Percentiles rank a stretch among this genome's conserved stretches.
Conservation (phyloP, 805 yeast genomes). For the Metschnikowia noctiluminum region DNA sequence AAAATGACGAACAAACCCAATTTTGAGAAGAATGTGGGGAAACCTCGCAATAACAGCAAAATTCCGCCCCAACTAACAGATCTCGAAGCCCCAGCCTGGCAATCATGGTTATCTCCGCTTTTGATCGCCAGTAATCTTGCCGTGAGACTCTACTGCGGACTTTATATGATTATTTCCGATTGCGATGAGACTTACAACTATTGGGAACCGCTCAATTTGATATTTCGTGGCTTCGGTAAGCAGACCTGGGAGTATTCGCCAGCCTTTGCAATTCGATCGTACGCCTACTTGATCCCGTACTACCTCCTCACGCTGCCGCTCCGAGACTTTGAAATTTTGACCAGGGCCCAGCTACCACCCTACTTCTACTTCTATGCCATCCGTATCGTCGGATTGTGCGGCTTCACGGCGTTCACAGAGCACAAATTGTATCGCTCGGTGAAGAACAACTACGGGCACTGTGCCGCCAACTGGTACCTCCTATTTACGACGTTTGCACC, state of each 20-base stretch:
- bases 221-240: slow-evolving; percentile 80
- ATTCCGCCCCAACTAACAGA: background rate
- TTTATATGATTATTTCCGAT: slow-evolving; percentile 72
- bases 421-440: slow-evolving; percentile 45
- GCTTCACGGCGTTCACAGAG: slow-evolving; percentile 50
- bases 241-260: slow-evolving; percentile 98
- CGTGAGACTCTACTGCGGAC: slow-evolving; percentile 37
- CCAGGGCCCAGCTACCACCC: slow-evolving; percentile 18
- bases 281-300: slow-evolving; percentile 66
- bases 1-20: too few relatives aligned
- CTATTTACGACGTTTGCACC: slow-evolving; percentile 62
- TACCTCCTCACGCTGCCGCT: slow-evolving; percentile 27
- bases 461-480: slow-evolving; percentile 57
- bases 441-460: slow-evolving; percentile 27
- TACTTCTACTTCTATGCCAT: slow-evolving; percentile 50
- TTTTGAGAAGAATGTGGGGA: background rate
- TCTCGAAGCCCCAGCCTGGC: background rate
- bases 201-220: slow-evolving; percentile 87
- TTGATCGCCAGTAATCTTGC: slow-evolving; percentile 16
- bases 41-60: background rate
- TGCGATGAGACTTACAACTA: slow-evolving; percentile 92
- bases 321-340: slow-evolving; percentile 14
- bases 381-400: slow-evolving; percentile 39
- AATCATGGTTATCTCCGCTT: slow-evolving; percentile 1
- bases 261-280: slow-evolving; percentile 79